These are phyloP conservation scores for Cercospora janseana DNA, from an alignment of 2,329 filamentous ascomycete genomes.

Conservation along the genomic window DNA sequence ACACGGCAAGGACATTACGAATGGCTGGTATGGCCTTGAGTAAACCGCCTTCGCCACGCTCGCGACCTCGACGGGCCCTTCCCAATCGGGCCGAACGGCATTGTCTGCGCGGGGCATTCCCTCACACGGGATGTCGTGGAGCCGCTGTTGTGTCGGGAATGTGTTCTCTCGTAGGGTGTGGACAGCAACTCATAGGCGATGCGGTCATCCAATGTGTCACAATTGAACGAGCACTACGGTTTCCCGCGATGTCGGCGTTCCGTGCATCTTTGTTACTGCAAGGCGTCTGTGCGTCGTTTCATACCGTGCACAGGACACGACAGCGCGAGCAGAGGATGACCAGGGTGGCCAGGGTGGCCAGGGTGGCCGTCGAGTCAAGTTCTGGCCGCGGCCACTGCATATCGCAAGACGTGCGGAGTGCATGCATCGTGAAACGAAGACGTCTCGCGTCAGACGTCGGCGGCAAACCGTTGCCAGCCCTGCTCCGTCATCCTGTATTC, in stretches of 20 bases:
- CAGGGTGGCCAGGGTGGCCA: background rate
- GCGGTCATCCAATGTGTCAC: constrained; percentile 6
- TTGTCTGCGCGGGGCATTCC: background rate
- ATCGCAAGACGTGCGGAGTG: constrained; percentile 20
- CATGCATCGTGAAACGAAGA: constrained; percentile 19
- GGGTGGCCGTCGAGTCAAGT: background rate
- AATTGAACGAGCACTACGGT: background rate
- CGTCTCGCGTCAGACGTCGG: constrained; percentile 12
- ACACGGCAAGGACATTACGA: constrained; percentile 4
- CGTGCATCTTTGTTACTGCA: background rate
- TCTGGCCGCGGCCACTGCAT: constrained; percentile 8
- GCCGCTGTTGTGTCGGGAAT: constrained; percentile 6
- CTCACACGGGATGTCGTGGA: constrained; percentile 9
- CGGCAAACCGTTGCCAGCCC: constrained; percentile 11
- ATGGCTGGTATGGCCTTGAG: constrained; percentile 3
- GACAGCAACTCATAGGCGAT: background rate
- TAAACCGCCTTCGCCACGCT: constrained; percentile 18
- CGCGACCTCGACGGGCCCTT: constrained; percentile 20
- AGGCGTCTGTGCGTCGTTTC: constrained; percentile 19
- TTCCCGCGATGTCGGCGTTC: constrained; percentile 6
- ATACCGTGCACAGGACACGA: constrained; percentile 7
- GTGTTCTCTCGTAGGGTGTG: constrained; percentile 7
- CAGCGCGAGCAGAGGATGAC: constrained; percentile 18
- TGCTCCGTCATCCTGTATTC: constrained; percentile 1
- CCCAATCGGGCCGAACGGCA: constrained; percentile 19